Base-by-base conservation (phyloP, 2,329 filamentous ascomycete genomes). In the Chrysoporthe austroafricana region DNA sequence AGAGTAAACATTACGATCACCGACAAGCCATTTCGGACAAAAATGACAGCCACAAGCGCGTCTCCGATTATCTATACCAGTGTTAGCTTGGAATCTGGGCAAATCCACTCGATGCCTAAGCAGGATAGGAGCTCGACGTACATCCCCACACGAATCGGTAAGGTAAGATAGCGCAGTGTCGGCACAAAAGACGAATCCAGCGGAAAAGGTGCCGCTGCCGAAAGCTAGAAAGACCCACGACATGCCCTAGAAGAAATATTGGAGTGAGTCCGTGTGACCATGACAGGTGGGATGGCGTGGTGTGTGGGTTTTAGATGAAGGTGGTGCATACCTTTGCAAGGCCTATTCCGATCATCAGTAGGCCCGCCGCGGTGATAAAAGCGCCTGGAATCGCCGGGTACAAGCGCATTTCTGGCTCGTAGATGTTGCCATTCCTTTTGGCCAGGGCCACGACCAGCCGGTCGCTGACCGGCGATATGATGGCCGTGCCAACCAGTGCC, bases 361-460 rank as follows among this genome's bases (percentile, higher is more conserved):
- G 42, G 0, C 79, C 79, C 0, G 73, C 75, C 7, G 75, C 72
- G 61, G 76, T 72, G 0, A 74, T 54, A 3, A 80, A 21, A 0
- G 76, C 74, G 1, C 75, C 73, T 3, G 74, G 67, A 6, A 75
- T 62, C 0, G 73, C 66, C 14, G 71, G 70, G 54, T 73, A 81
- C 6, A 82, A 70, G 1, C 80, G 76, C 76, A 81, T 82, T 63
- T 83, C 81, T 0, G 81, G 79, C 69, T 82, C 80, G 61, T 79
- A 81, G 14, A 79, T 75, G 7, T 79, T 80, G 1, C 74, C 74
- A 7, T 81, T 81, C 1, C 76, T 73, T 21, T 73, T 74, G 0
- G 81, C 73, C 14, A 80, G 74, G 62, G 73, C 74, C 8, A 80
- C 44, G 44, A 81, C 79, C 0, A 74, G 77, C 70, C 73, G 73